Conservation (phyloP, 1,139 yeast species). For the Kurtzmaniella natalensis region DNA sequence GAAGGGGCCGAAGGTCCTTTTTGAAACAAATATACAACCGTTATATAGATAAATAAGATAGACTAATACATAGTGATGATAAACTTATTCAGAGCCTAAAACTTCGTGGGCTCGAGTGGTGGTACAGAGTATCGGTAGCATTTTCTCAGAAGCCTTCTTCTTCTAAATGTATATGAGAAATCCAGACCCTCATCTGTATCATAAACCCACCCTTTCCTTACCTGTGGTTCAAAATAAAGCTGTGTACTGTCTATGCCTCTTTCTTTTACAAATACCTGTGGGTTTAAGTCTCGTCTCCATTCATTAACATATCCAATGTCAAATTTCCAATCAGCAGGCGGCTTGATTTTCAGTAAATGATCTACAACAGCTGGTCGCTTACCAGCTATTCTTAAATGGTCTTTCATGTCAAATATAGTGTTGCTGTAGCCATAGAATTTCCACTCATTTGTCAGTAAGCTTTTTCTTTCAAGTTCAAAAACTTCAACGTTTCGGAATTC, state of each 20-base stretch:
- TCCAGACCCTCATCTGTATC: slow-evolving; percentile 28
- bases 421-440: slow-evolving; percentile 31
- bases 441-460: slow-evolving; percentile 61
- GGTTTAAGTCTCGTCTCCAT: slow-evolving; percentile 66
- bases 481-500: slow-evolving; percentile 63
- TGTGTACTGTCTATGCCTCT: slow-evolving; percentile 30
- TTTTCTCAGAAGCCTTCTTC: slow-evolving; percentile 51
- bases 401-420: slow-evolving; percentile 48
- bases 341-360: slow-evolving; percentile 49
- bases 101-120: slow-evolving; percentile 14
- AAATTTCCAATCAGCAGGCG: slow-evolving; percentile 78
- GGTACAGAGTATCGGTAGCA: slow-evolving; percentile 48
- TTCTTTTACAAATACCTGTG: slow-evolving; percentile 49
- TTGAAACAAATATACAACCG: neutral
- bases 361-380: slow-evolving; percentile 63
- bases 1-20: slow-evolving; percentile 23
- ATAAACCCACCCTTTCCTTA: slow-evolving; percentile 42
- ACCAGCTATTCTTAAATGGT: slow-evolving; percentile 50
- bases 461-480: slow-evolving; percentile 68
- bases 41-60: neutral
- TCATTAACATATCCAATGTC: slow-evolving; percentile 46
- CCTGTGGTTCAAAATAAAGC: slow-evolving; percentile 28
- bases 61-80: neutral
- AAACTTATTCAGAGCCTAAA: neutral
- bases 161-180: slow-evolving; percentile 37